These are phyloP conservation scores for Telopea speciosissima DNA, from an alignment of 177 flowering plant genomes.

Conservation along the genomic window DNA sequence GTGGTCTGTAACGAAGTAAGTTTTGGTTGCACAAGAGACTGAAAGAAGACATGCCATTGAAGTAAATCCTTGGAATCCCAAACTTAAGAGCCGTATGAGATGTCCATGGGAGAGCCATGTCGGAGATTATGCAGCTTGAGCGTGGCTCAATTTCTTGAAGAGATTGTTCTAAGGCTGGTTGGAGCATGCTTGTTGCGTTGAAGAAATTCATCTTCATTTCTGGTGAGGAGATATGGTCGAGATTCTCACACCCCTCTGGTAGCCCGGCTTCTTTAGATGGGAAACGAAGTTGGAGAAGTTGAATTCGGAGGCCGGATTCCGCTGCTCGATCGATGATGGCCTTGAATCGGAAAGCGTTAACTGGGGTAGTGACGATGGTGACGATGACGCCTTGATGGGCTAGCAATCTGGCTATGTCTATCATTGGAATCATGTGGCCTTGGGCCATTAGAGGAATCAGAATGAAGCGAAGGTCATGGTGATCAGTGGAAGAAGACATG, in stretches of 20 bases:
- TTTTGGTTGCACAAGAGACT: conserved; percentile 15
- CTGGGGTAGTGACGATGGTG: conserved; percentile 28
- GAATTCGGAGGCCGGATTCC: conserved; percentile 14
- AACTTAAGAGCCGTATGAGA: conserved; percentile 18
- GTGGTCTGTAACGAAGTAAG: conserved; percentile 1
- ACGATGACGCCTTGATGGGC: conserved; percentile 18
- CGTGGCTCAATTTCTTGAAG: conserved; percentile 5
- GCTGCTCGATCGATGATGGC: conserved; percentile 11
- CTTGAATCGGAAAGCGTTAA: conserved; percentile 20
- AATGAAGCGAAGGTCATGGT: conserved; percentile 19
- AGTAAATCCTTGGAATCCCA: conserved; percentile 30
- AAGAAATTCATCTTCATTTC: conserved; percentile 6
- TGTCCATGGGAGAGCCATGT: conserved; percentile 29
- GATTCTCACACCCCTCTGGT: conserved; percentile 23
- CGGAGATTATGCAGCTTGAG: conserved; percentile 37
- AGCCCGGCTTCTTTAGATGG: conserved; percentile 22
- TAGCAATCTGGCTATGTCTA: conserved; percentile 26
- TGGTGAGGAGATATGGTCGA: conserved; percentile 19
- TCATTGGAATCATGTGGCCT: conserved; percentile 39
- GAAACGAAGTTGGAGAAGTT: conserved; percentile 13
- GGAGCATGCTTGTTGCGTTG: conserved; percentile 7
- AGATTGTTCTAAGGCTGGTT: conserved; percentile 9
- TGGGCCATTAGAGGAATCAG: conserved; percentile 34
- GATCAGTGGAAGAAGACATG: neutral
- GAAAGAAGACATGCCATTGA: conserved; percentile 30